Conservation (phyloP, 2,329 filamentous ascomycete genomes). For the Fusarium decemcellulare region DNA sequence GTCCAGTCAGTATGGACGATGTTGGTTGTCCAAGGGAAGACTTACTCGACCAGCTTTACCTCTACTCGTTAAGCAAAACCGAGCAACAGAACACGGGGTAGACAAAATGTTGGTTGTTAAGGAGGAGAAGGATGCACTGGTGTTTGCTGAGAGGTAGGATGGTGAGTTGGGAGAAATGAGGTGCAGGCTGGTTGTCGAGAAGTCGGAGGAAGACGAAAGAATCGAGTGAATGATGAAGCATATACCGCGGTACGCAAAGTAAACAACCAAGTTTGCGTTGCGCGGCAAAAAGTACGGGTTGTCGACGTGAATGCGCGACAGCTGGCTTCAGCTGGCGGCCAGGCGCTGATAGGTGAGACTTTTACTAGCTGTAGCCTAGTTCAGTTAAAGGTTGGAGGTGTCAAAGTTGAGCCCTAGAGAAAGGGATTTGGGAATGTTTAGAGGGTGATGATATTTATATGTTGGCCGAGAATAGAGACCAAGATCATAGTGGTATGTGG, state of each 20-base stretch:
- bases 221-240: background rate
- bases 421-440: background rate
- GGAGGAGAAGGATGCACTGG: background rate
- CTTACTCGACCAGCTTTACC: background rate
- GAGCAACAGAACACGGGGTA: background rate
- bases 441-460: background rate
- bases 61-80: slow-evolving; percentile 1
- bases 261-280: slow-evolving; percentile 8
- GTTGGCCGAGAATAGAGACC: background rate
- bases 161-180: background rate
- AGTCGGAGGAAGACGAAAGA: background rate
- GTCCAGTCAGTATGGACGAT: background rate
- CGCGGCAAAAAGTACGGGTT: background rate
- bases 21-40: background rate
- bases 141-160: background rate
- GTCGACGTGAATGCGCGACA: slow-evolving; percentile 30
- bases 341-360: slow-evolving; percentile 17
- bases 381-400: background rate
- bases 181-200: background rate
- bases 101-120: background rate
- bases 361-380: background rate
- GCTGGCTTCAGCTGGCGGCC: slow-evolving; percentile 31
- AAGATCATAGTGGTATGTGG: background rate
- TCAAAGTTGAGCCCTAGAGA: background rate
- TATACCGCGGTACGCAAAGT: background rate